These are phyloP conservation scores for Gymnopus androsaceus DNA, from an alignment of 1,284 basidiomycete genomes.

Conservation along the genomic window DNA sequence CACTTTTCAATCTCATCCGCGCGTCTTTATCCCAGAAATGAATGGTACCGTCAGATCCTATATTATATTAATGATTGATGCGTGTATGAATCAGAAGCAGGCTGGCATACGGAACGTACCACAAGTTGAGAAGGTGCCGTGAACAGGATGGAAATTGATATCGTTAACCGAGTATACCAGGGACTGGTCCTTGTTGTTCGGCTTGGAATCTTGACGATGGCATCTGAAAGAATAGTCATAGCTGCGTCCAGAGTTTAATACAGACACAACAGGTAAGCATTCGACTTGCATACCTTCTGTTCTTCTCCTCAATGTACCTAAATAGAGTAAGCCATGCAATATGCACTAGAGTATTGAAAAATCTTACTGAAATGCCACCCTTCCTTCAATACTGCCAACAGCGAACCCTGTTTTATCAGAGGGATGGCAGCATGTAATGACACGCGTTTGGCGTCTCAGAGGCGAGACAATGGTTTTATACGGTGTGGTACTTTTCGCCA, in stretches of 20 bases:
- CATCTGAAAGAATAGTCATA: slow-evolving; percentile 97
- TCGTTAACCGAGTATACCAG: slow-evolving; percentile 92
- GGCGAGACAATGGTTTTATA: slow-evolving; percentile 85
- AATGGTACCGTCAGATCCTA: slow-evolving; percentile 78
- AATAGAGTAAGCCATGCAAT: neutral
- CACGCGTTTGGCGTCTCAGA: slow-evolving; percentile 92
- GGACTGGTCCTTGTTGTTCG: slow-evolving; percentile 71
- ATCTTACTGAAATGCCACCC: slow-evolving; percentile 89
- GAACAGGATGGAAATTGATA: slow-evolving; percentile 84
- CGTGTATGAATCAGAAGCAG: no score
- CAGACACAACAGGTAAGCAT: neutral
- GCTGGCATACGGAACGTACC: slow-evolving; percentile 50
- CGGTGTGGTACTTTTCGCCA: slow-evolving; percentile 75
- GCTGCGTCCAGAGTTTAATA: slow-evolving; percentile 34
- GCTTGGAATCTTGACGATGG: slow-evolving; percentile 77
- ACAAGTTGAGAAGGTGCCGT: slow-evolving; percentile 94
- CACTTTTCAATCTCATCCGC: slow-evolving; percentile 87
- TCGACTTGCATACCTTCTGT: slow-evolving; percentile 55
- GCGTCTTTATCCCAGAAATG: slow-evolving; percentile 92
- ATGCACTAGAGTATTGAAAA: neutral
- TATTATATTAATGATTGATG: no score
- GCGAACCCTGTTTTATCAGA: slow-evolving; percentile 78
- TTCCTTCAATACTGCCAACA: slow-evolving; percentile 92
- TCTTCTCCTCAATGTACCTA: slow-evolving; percentile 83
- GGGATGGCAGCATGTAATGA: slow-evolving; percentile 85